Evolutionary conservation across 148 eudicot species (phyloP).

Genomic region (Chenopodium album): DNA sequence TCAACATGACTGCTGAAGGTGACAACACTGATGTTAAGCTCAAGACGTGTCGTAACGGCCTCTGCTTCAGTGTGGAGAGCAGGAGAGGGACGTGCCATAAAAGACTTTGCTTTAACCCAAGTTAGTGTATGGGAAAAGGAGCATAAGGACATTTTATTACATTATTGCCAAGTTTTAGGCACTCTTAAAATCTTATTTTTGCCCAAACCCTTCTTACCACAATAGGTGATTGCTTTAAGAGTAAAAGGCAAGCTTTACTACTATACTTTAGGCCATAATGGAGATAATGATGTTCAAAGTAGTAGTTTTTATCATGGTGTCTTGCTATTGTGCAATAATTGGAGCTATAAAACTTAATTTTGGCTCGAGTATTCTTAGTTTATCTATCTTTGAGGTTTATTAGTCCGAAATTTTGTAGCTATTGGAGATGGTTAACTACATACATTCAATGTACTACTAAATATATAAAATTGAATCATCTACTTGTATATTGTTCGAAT

Average conservation of each 20-base stretch:
- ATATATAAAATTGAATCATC: too few relatives aligned
- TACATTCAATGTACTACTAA: too few relatives aligned
- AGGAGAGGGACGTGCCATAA: slow-evolving; percentile 14
- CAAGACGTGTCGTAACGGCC: background rate
- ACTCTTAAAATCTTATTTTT: slow-evolving; percentile 5
- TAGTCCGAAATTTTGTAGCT: too few relatives aligned
- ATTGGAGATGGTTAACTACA: too few relatives aligned
- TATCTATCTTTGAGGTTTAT: background rate
- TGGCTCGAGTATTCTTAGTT: background rate
- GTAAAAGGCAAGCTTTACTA: background rate
- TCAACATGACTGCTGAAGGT: background rate
- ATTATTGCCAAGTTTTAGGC: background rate
- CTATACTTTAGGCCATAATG: background rate
- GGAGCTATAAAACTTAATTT: background rate
- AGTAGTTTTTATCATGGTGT: background rate
- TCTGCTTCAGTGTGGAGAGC: background rate
- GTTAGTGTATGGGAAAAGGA: slow-evolving; percentile 6
- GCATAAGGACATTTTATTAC: slow-evolving; percentile 7
- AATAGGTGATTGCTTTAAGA: background rate
- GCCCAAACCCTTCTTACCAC: background rate
- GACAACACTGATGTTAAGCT: slow-evolving; percentile 5
- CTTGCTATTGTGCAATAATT: background rate
- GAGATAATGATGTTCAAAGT: background rate
- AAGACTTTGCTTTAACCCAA: slow-evolving; percentile 11
- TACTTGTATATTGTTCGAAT: too few relatives aligned